phyloP scores from a whole-genome alignment of 2,329 filamentous ascomycete species.

The Exserohilum turcica region DNA sequence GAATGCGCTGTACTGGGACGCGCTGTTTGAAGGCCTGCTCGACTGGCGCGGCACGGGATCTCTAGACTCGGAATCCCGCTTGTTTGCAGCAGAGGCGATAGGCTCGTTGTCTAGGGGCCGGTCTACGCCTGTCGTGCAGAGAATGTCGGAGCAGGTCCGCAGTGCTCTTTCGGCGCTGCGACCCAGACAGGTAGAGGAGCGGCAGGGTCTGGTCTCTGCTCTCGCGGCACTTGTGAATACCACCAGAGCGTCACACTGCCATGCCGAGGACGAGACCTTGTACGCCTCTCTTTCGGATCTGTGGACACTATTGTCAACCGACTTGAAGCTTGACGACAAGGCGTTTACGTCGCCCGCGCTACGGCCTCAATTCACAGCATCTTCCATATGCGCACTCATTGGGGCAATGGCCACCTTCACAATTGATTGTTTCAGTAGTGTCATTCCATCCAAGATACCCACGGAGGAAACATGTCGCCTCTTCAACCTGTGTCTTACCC shows the following conservation, averaged over 20 bases:
- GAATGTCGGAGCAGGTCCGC: slow-evolving; percentile 51
- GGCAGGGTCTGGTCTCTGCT: slow-evolving; percentile 69
- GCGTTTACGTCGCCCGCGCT: slow-evolving; percentile 52
- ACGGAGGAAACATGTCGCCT: slow-evolving; percentile 26
- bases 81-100: slow-evolving; percentile 72
- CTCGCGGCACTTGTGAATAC: slow-evolving; percentile 46
- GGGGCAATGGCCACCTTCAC: slow-evolving; percentile 33
- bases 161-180: slow-evolving; percentile 55
- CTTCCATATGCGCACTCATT: slow-evolving; percentile 65
- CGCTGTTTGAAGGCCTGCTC: slow-evolving; percentile 72
- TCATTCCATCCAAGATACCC: slow-evolving; percentile 16
- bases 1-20: slow-evolving; percentile 66
- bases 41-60: slow-evolving; percentile 90
- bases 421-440: slow-evolving; percentile 1
- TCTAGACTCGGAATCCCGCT: slow-evolving; percentile 72
- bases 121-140: slow-evolving; percentile 42
- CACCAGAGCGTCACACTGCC: not conserved
- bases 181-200: slow-evolving; percentile 68
- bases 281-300: slow-evolving; percentile 28
- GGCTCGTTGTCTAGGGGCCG: slow-evolving; percentile 60
- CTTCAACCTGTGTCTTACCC: slow-evolving; percentile 42
- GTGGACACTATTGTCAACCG: slow-evolving; percentile 38
- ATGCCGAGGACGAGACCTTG: not conserved
- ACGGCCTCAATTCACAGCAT: slow-evolving; percentile 68
- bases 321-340: slow-evolving; percentile 47